Base-by-base conservation (phyloP, 768 basidiomycete genomes). In the Leucocoprinus birnbaumii region DNA sequence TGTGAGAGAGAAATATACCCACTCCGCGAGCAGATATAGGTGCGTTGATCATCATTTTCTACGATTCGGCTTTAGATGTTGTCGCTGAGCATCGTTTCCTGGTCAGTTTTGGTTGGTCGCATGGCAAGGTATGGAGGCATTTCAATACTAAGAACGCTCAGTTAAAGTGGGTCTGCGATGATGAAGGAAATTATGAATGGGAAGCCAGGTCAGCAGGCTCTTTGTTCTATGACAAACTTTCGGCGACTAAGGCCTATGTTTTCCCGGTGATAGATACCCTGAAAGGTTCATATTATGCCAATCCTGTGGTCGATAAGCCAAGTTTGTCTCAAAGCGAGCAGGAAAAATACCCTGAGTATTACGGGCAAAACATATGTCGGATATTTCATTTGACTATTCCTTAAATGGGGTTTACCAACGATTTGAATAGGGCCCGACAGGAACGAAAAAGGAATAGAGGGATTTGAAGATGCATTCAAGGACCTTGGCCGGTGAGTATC, bases 281-380 rank as follows among this genome's bases (percentile, higher is more conserved):
- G 62, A 98, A 98, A 68, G 96, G 95, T 2, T 94, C 91, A 0
- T 99, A 86, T 73, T 99, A 99, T 66, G 94, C 93, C 56, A 94
- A 89, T 62, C 93, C 94, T 8, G 69, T 86, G 22, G 63, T 86
- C 0, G 93, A 94, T 53, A 59, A 66, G 25, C 82, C 87, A 0
- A 71, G 77, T n/a, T 87, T 92, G 2, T 66, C 84, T 13, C 67
- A 75, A 2, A 78, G 74, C 34, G 78, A 87, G 40, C 77, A 73
- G 49, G 64, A 70, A 14, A 71, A 74, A 25, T 85, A 91, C 68
- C 87, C 85, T 2, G 91, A 95, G 67, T 96, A 93, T 70, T 94
- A 96, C 65, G 83, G 87, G 4, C 71, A 73, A 35, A 99, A 99
- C 63, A 89, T 98, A 37, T 99, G 96, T 94, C 68, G 63, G 69